phyloP scores from a whole-genome alignment of 257 asterid species.

The Pogostemon cablin region DNA sequence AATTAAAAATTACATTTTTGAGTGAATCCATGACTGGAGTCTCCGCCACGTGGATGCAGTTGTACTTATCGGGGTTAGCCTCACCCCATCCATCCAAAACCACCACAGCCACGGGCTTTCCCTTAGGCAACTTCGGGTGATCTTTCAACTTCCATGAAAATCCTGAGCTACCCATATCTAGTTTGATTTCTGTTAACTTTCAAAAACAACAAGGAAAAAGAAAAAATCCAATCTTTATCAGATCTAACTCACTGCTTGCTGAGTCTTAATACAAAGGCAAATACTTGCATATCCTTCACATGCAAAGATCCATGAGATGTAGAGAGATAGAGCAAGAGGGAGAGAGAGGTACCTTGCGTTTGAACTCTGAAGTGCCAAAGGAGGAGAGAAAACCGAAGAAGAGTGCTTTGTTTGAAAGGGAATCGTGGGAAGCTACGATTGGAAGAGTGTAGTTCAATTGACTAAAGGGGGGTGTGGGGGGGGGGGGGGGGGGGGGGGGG shows the following conservation, averaged over 20 bases:
- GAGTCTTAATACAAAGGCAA: neutral
- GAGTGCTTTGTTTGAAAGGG: neutral
- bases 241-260: too few relatives aligned
- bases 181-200: conserved; percentile 1
- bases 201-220: neutral
- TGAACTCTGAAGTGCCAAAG: neutral
- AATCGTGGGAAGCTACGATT: neutral
- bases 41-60: conserved; percentile 89
- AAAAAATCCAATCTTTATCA: neutral
- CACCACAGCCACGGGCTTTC: conserved; percentile 71
- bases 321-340: neutral
- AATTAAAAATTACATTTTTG: conserved; percentile 50
- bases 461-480: neutral
- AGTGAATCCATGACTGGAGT: conserved; percentile 98
- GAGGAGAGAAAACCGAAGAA: conserved; percentile 4
- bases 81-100: conserved; percentile 99
- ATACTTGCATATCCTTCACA: neutral
- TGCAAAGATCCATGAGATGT: neutral
- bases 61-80: conserved; percentile 75
- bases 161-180: conserved; percentile 72
- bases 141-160: conserved; percentile 85
- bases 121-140: conserved; percentile 82
- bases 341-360: neutral
- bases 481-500: neutral
- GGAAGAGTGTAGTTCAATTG: conserved; percentile 23